Base-by-base conservation (phyloP, 805 yeast species). In the Spathaspora gorwiae region DNA sequence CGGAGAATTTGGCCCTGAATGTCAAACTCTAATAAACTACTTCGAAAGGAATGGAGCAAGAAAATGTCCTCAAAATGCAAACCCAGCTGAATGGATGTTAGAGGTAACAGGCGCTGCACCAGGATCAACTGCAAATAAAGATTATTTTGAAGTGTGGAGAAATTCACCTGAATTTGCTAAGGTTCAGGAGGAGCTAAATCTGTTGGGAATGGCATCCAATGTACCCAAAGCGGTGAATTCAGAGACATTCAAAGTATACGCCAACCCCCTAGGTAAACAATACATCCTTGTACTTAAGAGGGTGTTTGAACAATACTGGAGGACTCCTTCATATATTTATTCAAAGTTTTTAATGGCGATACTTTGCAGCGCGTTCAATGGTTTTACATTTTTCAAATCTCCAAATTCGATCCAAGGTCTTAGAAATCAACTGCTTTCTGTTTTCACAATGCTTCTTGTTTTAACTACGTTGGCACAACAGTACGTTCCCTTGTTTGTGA, bases 361-460 rank as follows among this genome's bases (percentile, higher is more conserved):
- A 29, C 54, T 73, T 14, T 70, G 80, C 36, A 79, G 85, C 34
- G 56, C 84, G 19, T 80, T 81, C 59, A 75, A 81, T 50, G 94
- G 94, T 31, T 84, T 85, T 60, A 65, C 79, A 1, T 85, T 80
- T 64, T 82, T 73, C 68, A 73, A 82, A 53, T 76, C 82, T 36
- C 77, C 59, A 11, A 50, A 41, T 40, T 47, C 55, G 12, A 35
- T 62, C 44, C 61, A 59, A 45, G 66, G 65, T n/a, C 50, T 60
- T 45, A 65, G 80, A 83, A 87, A 59, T 62, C 87, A 84, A 68
- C 81, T 86, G 89, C 79, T 84, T 54, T 72, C 90, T 2, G 59
- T 84, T 37, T 87, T 87, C 68, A 83, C 85, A 88, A 76, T 81
- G 55, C 59, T 79, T 35, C 72, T 79, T 54, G 68, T 76, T 41